Base-by-base conservation (phyloP, 306 rosid genomes). In the Potentilla sterilis region DNA sequence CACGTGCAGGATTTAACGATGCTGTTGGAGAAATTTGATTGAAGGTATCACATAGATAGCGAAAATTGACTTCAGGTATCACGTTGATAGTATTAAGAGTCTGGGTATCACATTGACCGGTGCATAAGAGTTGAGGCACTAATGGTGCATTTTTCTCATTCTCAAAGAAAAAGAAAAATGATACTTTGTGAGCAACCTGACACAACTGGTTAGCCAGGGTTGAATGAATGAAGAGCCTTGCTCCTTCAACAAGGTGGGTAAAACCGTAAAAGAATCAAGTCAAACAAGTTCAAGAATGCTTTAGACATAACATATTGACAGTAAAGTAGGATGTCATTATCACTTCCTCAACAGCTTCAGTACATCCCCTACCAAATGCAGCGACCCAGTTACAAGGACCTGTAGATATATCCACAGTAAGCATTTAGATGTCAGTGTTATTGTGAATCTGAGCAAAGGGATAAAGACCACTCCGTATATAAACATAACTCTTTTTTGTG, bases 361-460 rank as follows among this genome's bases (percentile, higher is more conserved):
- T 14, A 86, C 86, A 74, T 86, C 90, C 46, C 90, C 90, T 4
- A 89, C 94, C 74, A 89, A 78, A 86, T 91, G 97, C 77, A 91
- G 74, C 15, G 94, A 89, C 72, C 94, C 97, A 18, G 97, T 89
- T 66, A 89, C 97, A 72, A 91, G 97, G 69, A 91, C 93, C 97
- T 91, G 86, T 19, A 75, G 40, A 35, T 44, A 44, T 14, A 44
- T 10, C 75, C 69, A 80, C 35, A 75, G 75, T 34, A 21, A 58
- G 24, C 18, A 77, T 6, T 57, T 13, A 22, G 40, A 74, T 32
- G 52, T 28, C 19, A 52, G 9, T 47, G 35, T 12, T 47, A 28
- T 40, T 47, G 19, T 6, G 35, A n/a, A 66, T 21, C 32, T 66
- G 19, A 43, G 32, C 55, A 21, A 43, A 22, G 28, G 28, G 55